phyloP scores from a whole-genome alignment of 2,329 filamentous ascomycete species.

The Microsporum audouinii region DNA sequence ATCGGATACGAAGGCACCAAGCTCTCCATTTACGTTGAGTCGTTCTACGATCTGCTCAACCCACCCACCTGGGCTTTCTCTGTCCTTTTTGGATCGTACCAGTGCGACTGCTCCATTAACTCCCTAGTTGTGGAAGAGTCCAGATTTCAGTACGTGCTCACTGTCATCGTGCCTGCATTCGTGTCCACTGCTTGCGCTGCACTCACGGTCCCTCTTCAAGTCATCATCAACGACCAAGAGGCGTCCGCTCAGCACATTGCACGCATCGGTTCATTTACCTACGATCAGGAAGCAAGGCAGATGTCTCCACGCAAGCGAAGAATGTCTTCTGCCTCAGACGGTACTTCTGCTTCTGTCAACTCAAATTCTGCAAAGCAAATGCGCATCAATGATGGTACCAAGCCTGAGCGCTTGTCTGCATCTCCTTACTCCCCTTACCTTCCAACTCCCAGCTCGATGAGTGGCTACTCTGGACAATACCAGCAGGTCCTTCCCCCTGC shows the following conservation, averaged over 20 bases:
- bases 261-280: slow-evolving; percentile 52
- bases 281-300: slow-evolving; percentile 38
- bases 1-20: slow-evolving; percentile 59
- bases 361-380: slow-evolving; percentile 38
- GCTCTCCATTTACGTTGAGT: slow-evolving; percentile 61
- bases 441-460: slow-evolving; percentile 37
- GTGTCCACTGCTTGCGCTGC: slow-evolving; percentile 45
- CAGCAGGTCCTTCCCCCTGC: slow-evolving; percentile 28
- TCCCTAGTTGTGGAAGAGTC: slow-evolving; percentile 49
- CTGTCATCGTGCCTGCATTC: slow-evolving; percentile 58
- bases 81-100: slow-evolving; percentile 67
- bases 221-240: slow-evolving; percentile 49
- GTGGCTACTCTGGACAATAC: slow-evolving; percentile 30
- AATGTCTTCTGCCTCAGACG: slow-evolving; percentile 41
- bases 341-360: slow-evolving; percentile 39
- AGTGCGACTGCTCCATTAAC: slow-evolving; percentile 55
- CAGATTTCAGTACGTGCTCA: slow-evolving; percentile 58
- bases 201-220: slow-evolving; percentile 46
- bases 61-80: slow-evolving; percentile 44
- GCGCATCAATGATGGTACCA: slow-evolving; percentile 39
- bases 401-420: slow-evolving; percentile 36
- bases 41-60: slow-evolving; percentile 60
- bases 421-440: slow-evolving; percentile 41
- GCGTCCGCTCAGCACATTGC: slow-evolving; percentile 41
- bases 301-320: slow-evolving; percentile 45